Percentiles rank a stretch among this genome's conserved stretches.
phyloP scores from a whole-genome alignment of 2,329 filamentous ascomycete genomes.

The Lecanoromycetidae sp. region DNA sequence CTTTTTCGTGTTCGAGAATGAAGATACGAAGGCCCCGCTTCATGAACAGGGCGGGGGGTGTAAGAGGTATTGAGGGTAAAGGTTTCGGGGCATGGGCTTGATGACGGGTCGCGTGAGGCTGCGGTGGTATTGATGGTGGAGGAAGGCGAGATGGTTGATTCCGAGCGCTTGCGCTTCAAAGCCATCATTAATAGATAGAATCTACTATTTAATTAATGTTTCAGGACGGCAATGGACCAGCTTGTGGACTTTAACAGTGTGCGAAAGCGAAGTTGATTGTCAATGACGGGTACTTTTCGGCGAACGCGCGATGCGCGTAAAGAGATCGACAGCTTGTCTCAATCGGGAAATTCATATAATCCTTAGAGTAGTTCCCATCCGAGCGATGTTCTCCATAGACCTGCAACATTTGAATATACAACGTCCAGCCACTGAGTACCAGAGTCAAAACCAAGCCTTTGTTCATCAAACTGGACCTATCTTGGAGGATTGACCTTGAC shows the following conservation, averaged over 20 bases:
- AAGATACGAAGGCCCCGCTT: constrained; percentile 33
- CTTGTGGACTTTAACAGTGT: neutral
- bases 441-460: too few species aligned
- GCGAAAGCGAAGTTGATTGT: too few species aligned
- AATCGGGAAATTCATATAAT: too few species aligned
- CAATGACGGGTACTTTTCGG: too few species aligned
- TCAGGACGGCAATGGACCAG: neutral
- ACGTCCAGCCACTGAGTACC: too few species aligned
- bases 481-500: too few species aligned
- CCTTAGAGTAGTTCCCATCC: too few species aligned
- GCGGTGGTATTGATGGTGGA: constrained; percentile 7
- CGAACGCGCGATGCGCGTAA: too few species aligned
- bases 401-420: too few species aligned
- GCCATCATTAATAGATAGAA: constrained; percentile 34
- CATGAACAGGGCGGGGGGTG: constrained; percentile 7
- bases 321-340: too few species aligned
- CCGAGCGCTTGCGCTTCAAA: constrained; percentile 48
- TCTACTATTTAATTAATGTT: neutral
- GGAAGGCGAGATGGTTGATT: constrained; percentile 29
- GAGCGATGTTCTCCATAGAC: too few species aligned
- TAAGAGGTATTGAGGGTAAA: constrained; percentile 25
- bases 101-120: constrained; percentile 24
- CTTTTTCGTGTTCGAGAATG: constrained; percentile 48
- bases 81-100: constrained; percentile 26
- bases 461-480: too few species aligned